A percentile compares a stretch with the other conserved stretches of the same genome.
phyloP scores from a whole-genome alignment of 352 stramenopile genomes.

The Globisporangium megalacanthum region DNA sequence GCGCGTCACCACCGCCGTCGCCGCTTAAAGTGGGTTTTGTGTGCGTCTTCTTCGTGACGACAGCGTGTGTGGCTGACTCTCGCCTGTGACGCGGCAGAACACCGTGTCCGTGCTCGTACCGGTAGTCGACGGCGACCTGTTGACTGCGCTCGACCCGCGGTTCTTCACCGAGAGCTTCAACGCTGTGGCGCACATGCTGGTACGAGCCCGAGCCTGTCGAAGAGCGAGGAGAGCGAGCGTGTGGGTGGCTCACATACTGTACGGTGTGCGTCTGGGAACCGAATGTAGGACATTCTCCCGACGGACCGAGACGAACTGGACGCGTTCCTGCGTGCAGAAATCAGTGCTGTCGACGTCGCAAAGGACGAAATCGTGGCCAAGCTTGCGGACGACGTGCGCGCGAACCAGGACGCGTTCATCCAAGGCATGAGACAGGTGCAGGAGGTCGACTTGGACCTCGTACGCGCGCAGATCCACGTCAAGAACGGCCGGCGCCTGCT shows the following conservation, averaged over 20 bases:
- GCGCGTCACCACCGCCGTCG: constrained; percentile 24
- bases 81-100: neutral
- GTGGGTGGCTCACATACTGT: neutral
- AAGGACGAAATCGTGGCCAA: constrained; percentile 71
- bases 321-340: constrained; percentile 73
- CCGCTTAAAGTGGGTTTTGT: constrained; percentile 22
- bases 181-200: constrained; percentile 55
- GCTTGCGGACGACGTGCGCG: constrained; percentile 78
- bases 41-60: neutral
- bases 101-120: constrained; percentile 56
- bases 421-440: constrained; percentile 86
- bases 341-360: constrained; percentile 74
- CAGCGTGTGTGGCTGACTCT: neutral
- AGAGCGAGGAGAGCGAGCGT: neutral
- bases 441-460: constrained; percentile 80
- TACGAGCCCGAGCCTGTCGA: constrained; percentile 11
- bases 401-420: constrained; percentile 75
- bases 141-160: constrained; percentile 64
- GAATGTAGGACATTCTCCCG: constrained; percentile 56
- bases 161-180: constrained; percentile 85
- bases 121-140: constrained; percentile 52
- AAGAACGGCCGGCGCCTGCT: constrained; percentile 80
- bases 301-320: constrained; percentile 39
- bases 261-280: neutral
- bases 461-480: constrained; percentile 82